Evolutionary conservation across 1,284 basidiomycete genomes (phyloP).

Genomic region (Apiotrichum domesticum): DNA sequence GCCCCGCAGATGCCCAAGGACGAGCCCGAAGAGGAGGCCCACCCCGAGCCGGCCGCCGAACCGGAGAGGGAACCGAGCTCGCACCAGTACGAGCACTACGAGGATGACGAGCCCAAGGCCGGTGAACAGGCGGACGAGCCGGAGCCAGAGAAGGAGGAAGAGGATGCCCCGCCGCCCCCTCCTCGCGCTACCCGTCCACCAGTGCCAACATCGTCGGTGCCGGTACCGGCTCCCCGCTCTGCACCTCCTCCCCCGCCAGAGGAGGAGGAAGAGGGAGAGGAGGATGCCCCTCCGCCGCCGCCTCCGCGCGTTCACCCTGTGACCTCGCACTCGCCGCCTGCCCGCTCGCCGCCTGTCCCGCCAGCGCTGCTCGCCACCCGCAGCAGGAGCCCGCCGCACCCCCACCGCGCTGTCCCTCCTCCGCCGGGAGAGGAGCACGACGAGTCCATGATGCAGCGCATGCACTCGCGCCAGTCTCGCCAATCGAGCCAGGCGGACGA

Average conservation of each 20-base stretch:
- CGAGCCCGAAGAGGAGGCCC: background rate
- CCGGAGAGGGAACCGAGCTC: background rate
- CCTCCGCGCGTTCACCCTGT: conserved; percentile 20
- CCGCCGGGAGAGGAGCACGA: background rate
- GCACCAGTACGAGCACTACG: no score
- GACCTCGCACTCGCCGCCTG: conserved; percentile 15
- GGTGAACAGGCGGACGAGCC: background rate
- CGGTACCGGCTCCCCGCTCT: background rate
- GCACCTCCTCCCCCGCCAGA: conserved; percentile 6
- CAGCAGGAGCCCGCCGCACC: background rate
- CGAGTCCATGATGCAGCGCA: no score
- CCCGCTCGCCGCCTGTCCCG: conserved; percentile 13
- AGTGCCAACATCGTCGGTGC: background rate
- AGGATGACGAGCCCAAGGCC: background rate
- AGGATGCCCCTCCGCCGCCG: conserved; percentile 10
- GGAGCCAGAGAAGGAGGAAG: conserved; percentile 15
- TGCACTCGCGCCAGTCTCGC: background rate
- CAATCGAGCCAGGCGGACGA: background rate
- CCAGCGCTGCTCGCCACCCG: background rate
- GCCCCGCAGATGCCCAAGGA: background rate
- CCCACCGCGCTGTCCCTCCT: background rate
- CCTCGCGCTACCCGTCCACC: conserved; percentile 2
- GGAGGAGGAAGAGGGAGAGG: conserved; percentile 12
- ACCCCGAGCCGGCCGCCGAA: background rate
- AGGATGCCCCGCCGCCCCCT: conserved; percentile 14